Conservation (phyloP, 306 rosid genomes). For the Acacia crassicarpa region DNA sequence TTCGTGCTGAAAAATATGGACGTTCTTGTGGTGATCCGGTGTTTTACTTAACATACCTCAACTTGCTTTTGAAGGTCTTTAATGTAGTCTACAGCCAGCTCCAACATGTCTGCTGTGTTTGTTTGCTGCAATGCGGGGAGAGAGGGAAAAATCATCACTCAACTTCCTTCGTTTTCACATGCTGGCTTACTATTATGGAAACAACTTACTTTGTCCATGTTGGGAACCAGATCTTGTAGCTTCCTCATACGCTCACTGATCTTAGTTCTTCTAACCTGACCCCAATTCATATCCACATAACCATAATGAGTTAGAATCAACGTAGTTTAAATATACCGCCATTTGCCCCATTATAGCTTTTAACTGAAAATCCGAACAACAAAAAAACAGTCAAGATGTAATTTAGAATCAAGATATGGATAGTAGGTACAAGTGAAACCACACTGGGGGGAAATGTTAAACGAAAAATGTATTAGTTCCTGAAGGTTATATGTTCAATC, state of each 20-base stretch:
- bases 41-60: conserved; percentile 49
- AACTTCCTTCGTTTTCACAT: conserved; percentile 1
- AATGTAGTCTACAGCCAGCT: conserved; percentile 95
- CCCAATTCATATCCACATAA: background rate
- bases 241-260: conserved; percentile 98
- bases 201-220: conserved; percentile 87
- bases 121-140: conserved; percentile 72
- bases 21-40: conserved; percentile 10
- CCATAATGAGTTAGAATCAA: background rate
- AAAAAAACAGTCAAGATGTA: background rate
- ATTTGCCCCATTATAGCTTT: conserved; percentile 12
- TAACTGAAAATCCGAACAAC: background rate
- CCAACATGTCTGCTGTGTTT: conserved; percentile 97
- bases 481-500: background rate
- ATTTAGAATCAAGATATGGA: conserved; percentile 15
- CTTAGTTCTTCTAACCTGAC: conserved; percentile 92
- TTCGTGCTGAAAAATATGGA: background rate
- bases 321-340: background rate
- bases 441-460: background rate
- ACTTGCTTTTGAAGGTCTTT: conserved; percentile 82
- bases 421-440: background rate
- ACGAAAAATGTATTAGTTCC: background rate
- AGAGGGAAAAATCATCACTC: background rate
- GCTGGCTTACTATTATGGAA: background rate
- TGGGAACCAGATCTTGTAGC: conserved; percentile 93